These are phyloP conservation scores for Conidiobolus incongruus DNA, from an alignment of 371 early-diverging fungal species.

Conservation along the genomic window DNA sequence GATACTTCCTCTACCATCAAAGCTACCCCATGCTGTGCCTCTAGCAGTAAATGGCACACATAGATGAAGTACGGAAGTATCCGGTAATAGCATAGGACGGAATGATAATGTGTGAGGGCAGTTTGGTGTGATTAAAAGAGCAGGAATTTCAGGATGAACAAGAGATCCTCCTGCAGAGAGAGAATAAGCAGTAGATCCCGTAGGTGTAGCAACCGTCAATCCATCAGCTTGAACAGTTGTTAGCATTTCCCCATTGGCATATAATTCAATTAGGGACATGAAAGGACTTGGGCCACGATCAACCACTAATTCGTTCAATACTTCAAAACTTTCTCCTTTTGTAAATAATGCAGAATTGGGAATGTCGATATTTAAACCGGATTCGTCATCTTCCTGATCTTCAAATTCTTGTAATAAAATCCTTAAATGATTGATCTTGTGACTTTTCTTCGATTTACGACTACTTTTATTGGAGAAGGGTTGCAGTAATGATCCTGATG, in stretches of 20 bases:
- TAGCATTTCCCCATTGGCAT: conserved; percentile 60
- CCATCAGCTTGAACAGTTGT: conserved; percentile 82
- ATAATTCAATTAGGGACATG: conserved; percentile 71
- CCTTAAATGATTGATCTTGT: conserved; percentile 8
- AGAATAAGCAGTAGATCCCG: conserved; percentile 88
- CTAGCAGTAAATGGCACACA: conserved; percentile 43
- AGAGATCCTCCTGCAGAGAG: conserved; percentile 80
- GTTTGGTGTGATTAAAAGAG: conserved; percentile 79
- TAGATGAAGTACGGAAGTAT: conserved; percentile 50
- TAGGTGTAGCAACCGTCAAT: conserved; percentile 74
- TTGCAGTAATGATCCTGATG: background rate
- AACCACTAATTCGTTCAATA: conserved; percentile 57
- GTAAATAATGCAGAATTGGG: background rate
- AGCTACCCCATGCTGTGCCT: conserved; percentile 52
- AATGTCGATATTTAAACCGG: background rate
- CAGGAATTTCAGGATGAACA: conserved; percentile 83
- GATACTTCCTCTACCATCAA: conserved; percentile 72
- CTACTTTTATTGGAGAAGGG: background rate
- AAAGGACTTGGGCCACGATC: conserved; percentile 78
- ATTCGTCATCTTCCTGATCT: background rate
- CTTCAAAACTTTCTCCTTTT: conserved; percentile 20
- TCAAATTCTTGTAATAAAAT: background rate
- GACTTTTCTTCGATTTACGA: conserved; percentile 5
- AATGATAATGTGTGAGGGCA: conserved; percentile 88
- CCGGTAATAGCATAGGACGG: conserved; percentile 83